Base-by-base conservation (phyloP, 2,329 filamentous ascomycete genomes). In the Thermothelomyces thermophilus region DNA sequence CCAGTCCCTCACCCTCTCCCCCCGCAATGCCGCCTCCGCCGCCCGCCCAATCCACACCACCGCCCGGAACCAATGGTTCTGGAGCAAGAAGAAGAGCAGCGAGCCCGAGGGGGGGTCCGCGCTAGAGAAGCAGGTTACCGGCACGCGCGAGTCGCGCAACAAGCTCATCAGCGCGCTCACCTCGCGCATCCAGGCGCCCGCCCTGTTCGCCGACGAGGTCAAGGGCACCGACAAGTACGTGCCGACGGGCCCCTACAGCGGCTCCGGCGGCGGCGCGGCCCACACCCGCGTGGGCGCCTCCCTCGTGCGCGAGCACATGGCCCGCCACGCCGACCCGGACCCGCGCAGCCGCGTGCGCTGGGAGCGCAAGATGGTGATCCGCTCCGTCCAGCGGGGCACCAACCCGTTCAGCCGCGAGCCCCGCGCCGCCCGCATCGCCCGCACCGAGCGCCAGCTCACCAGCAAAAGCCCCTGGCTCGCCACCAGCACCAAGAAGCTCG, bases 401-500 rank as follows among this genome's bases (percentile, higher is more conserved):
- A 76, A 86, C 37, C 67, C 90, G 45, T 77, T 54, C 33, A 72
- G 70, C 47, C 52, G 58, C 11, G 62, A 76, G 58, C 72, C 81
- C 16, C 80, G 79, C 55, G 73, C 77, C 44, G 79, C 90, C 60
- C 73, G 78, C 48, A 78, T 96, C 53, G 79, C 80, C 63, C 81
- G 83, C 58, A 73, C 75, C 8, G 81, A 84, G 67, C 73, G 79
- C 52, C 64, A 76, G 60, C 62, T 76, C 53, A 57, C 68, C 22
- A 73, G 72, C 66, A 83, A 3, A 3, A 83, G 68, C 89, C 77
- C 84, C 41, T 79, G 80, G 58, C 78, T 96, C 64, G 84, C 90
- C 61, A 96, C 93, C 2, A 89, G 83, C 42, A 74, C 87, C 56
- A 98, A 98, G 81, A 98, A 98, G 73, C 76, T 98, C 48, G 83